Percentiles rank a stretch among this genome's conserved stretches.
phyloP scores from a whole-genome alignment of 176 grass and related monocot species.

The Carex pumila region DNA sequence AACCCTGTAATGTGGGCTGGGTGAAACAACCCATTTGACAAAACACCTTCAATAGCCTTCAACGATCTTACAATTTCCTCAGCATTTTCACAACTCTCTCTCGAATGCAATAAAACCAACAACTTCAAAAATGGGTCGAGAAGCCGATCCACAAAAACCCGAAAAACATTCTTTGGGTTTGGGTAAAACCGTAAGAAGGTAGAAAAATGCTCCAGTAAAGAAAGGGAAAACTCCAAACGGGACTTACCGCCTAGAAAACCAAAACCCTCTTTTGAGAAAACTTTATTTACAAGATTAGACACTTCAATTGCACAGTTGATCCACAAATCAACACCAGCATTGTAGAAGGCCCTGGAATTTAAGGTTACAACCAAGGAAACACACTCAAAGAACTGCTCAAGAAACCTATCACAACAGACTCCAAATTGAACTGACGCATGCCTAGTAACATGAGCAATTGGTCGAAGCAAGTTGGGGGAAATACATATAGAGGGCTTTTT shows the following conservation, averaged over 20 bases:
- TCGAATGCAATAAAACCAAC: slow-evolving; percentile 77
- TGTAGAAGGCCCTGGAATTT: slow-evolving; percentile 85
- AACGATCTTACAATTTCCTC: slow-evolving; percentile 28
- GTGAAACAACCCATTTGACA: slow-evolving; percentile 82
- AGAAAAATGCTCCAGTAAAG: slow-evolving; percentile 67
- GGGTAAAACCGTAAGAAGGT: slow-evolving; percentile 68
- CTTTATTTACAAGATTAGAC: slow-evolving; percentile 64
- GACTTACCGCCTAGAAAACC: slow-evolving; percentile 22
- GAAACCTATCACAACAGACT: slow-evolving; percentile 32
- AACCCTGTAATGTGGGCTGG: slow-evolving; percentile 74
- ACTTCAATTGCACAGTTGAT: slow-evolving; percentile 49
- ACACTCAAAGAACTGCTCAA: slow-evolving; percentile 52
- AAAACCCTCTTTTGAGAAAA: slow-evolving; percentile 34
- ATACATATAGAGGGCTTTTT: slow-evolving; percentile 54
- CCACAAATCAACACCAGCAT: slow-evolving; percentile 69
- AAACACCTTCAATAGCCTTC: slow-evolving; percentile 67
- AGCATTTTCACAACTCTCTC: slow-evolving; percentile 33
- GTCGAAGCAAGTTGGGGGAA: slow-evolving; percentile 63
- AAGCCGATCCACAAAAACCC: slow-evolving; percentile 67
- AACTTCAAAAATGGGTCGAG: slow-evolving; percentile 64
- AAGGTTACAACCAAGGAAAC: slow-evolving; percentile 52
- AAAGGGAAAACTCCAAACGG: slow-evolving; percentile 39
- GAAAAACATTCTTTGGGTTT: slow-evolving; percentile 91
- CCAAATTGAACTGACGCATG: slow-evolving; percentile 44
- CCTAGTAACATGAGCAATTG: slow-evolving; percentile 51